These are phyloP conservation scores for Dionaea muscipula DNA, from an alignment of 179 eudicot species.

Conservation along the genomic window DNA sequence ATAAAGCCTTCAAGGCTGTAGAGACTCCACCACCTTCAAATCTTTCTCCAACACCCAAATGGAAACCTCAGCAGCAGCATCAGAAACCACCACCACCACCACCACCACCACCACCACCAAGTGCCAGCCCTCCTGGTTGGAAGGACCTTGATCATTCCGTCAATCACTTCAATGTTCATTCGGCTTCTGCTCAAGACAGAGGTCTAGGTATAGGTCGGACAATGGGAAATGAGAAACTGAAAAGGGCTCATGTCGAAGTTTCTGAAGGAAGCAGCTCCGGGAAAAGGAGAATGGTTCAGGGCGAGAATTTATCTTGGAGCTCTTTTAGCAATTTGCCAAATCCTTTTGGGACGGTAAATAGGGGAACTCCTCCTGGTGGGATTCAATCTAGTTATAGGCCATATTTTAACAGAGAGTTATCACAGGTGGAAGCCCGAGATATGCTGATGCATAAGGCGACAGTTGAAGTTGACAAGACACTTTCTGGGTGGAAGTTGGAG, in stretches of 20 bases:
- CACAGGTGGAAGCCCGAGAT: constrained; percentile 28
- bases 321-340: constrained; percentile 3
- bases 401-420: constrained; percentile 13
- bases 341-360: constrained; percentile 11
- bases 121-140: constrained; percentile 9
- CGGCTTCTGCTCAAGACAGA: constrained; percentile 7
- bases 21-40: constrained; percentile 29
- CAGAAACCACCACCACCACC: constrained; percentile 6
- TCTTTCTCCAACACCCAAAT: constrained; percentile 14
- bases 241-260: constrained; percentile 17
- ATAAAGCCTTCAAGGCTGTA: constrained; percentile 18
- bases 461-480: constrained; percentile 29
- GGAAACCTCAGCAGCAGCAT: constrained; percentile 8
- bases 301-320: constrained; percentile 4
- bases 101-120: constrained; percentile 4
- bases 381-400: constrained; percentile 3
- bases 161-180: constrained; percentile 9
- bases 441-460: constrained; percentile 45
- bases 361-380: constrained; percentile 9
- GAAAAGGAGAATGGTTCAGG: constrained; percentile 13
- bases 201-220: constrained; percentile 3
- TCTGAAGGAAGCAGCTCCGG: constrained; percentile 6
- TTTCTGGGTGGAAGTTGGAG: constrained; percentile 27
- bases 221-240: constrained; percentile 8
- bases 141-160: constrained; percentile 1